These are phyloP conservation scores for Eucommia ulmoides DNA, from an alignment of 257 asterid species.

Conservation along the genomic window DNA sequence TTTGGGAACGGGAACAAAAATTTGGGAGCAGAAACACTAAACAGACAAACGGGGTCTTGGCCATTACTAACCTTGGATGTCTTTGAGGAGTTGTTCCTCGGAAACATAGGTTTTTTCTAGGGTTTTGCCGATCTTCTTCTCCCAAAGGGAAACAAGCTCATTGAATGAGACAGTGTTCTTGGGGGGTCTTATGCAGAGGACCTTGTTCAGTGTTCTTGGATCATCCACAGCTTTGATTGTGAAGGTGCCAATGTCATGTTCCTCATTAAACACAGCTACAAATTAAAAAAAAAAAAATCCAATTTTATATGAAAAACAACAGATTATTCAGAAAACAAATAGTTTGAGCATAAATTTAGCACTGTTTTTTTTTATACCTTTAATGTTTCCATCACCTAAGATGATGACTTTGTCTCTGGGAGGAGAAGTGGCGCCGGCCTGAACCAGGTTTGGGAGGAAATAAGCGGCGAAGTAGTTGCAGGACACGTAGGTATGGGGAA, in stretches of 20 bases:
- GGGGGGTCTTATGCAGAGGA: conserved; percentile 42
- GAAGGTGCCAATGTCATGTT: conserved; percentile 43
- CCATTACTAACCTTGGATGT: conserved; percentile 35
- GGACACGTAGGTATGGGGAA: conserved; percentile 43
- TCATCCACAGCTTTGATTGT: conserved; percentile 60
- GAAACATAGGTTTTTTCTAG: conserved; percentile 38
- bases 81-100: conserved; percentile 46
- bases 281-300: not conserved
- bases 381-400: conserved; percentile 61
- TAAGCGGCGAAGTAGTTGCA: conserved; percentile 49
- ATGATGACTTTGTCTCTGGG: conserved; percentile 36
- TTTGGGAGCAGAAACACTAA: no score
- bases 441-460: conserved; percentile 32
- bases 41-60: no score
- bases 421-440: conserved; percentile 40
- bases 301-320: no score
- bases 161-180: conserved; percentile 44
- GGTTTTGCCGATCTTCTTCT: conserved; percentile 63
- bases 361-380: conserved; percentile 29
- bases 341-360: no score
- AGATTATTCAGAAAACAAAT: no score
- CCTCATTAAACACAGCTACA: conserved; percentile 57
- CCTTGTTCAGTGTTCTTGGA: conserved; percentile 58
- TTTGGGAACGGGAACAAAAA: no score
- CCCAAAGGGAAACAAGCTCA: conserved; percentile 56